Evolutionary conservation across 306 rosid species (phyloP).

Genomic region (Alnus glutinosa): DNA sequence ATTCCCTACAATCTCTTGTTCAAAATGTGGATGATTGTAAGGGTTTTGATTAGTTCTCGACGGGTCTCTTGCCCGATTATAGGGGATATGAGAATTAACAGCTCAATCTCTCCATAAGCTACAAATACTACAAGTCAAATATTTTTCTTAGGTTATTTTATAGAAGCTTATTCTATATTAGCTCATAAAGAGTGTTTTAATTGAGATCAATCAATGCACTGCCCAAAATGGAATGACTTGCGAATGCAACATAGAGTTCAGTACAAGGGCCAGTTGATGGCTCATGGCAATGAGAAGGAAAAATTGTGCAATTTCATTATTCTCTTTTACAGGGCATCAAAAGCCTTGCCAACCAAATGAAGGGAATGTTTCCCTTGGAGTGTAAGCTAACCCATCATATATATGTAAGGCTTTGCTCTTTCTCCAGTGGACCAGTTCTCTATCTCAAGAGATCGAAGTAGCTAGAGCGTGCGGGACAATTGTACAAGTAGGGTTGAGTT

Average conservation of each 20-base stretch:
- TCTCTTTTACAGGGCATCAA: not conserved
- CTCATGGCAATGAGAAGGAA: not conserved
- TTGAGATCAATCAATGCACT: too few relatives aligned
- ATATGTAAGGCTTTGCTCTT: not conserved
- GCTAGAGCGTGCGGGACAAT: not conserved
- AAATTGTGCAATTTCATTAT: not conserved
- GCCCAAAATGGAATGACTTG: not conserved
- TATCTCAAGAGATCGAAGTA: not conserved
- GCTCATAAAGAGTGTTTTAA: not conserved
- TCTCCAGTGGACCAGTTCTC: not conserved
- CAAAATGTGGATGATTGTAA: too few relatives aligned
- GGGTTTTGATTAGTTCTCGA: too few relatives aligned
- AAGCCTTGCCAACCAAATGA: conserved; percentile 2
- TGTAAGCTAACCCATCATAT: conserved; percentile 9
- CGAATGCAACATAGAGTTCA: not conserved
- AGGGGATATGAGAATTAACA: too few relatives aligned
- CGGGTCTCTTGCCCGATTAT: too few relatives aligned
- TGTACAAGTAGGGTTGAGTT: conserved; percentile 31
- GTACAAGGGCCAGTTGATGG: not conserved
- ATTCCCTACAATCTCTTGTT: too few relatives aligned
- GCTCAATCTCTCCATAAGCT: too few relatives aligned
- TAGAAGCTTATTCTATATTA: too few relatives aligned
- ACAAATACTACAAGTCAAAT: too few relatives aligned
- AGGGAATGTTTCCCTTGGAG: conserved; percentile 16
- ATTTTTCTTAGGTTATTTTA: too few relatives aligned